A percentile compares a stretch with the other conserved stretches of the same genome.
These are phyloP conservation scores for Pyrus communis DNA, from an alignment of 306 rosid species.

Conservation along the genomic window DNA sequence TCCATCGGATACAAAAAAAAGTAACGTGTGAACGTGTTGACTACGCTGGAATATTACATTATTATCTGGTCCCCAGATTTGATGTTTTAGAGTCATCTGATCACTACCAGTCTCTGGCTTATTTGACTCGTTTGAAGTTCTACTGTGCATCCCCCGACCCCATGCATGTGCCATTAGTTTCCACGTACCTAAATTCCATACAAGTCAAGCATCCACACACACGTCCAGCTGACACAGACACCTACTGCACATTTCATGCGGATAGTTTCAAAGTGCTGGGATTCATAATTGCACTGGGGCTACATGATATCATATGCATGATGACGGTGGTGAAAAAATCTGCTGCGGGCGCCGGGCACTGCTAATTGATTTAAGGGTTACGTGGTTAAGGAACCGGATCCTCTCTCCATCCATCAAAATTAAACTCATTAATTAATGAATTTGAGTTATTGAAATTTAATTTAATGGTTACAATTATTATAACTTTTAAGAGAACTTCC, in stretches of 20 bases:
- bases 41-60: neutral
- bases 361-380: too few relatives aligned
- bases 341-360: too few relatives aligned
- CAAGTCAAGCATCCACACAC: neutral
- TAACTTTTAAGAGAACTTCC: rapidly evolving
- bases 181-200: neutral
- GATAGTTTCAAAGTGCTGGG: too few relatives aligned
- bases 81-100: neutral
- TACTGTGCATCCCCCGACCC: neutral
- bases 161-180: neutral
- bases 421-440: rapidly evolving
- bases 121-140: neutral
- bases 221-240: neutral
- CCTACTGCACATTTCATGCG: neutral
- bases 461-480: too few relatives aligned
- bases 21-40: neutral
- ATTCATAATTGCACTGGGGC: too few relatives aligned
- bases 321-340: too few relatives aligned
- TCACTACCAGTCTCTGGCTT: neutral
- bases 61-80: neutral
- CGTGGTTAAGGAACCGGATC: too few relatives aligned
- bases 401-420: rapidly evolving
- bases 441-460: rapidly evolving
- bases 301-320: too few relatives aligned
- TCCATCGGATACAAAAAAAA: neutral